Evolutionary conservation across 2,329 filamentous ascomycete genomes (phyloP).

Genomic region (Trichoderma sp.): DNA sequence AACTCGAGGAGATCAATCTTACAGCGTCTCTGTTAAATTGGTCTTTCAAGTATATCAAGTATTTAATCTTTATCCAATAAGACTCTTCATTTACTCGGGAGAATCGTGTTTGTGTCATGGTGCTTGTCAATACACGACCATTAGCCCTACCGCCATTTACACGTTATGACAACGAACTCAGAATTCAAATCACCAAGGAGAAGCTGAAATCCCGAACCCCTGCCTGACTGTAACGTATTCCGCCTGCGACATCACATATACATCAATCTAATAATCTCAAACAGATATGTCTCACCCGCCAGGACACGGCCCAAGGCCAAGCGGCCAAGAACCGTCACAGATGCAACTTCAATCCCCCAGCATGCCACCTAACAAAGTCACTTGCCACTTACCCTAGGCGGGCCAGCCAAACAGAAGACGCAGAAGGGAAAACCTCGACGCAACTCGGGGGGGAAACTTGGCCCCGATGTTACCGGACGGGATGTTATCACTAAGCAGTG

Average conservation of each 20-base stretch:
- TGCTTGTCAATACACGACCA: background rate
- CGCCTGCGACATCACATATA: background rate
- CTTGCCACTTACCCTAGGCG: background rate
- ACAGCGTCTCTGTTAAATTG: background rate
- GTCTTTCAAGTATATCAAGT: background rate
- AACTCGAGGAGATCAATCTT: background rate
- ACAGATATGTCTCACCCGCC: background rate
- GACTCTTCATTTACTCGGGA: background rate
- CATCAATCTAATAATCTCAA: background rate
- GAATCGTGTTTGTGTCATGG: background rate
- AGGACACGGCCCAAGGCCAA: background rate
- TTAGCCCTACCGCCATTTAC: background rate
- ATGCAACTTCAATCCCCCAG: background rate
- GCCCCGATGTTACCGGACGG: background rate
- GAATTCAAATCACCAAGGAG: background rate
- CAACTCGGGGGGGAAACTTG: background rate
- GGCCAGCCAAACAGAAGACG: background rate
- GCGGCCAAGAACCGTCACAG: background rate
- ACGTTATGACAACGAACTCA: background rate
- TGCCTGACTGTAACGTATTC: background rate
- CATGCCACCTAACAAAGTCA: background rate
- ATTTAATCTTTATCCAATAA: background rate
- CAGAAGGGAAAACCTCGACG: background rate
- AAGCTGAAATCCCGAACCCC: background rate
- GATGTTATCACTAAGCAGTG: background rate